Evolutionary conservation across 2,329 filamentous ascomycete genomes (phyloP), one percentile per base, ranked within the genome.

Genomic region (Scorias spongiosa): DNA sequence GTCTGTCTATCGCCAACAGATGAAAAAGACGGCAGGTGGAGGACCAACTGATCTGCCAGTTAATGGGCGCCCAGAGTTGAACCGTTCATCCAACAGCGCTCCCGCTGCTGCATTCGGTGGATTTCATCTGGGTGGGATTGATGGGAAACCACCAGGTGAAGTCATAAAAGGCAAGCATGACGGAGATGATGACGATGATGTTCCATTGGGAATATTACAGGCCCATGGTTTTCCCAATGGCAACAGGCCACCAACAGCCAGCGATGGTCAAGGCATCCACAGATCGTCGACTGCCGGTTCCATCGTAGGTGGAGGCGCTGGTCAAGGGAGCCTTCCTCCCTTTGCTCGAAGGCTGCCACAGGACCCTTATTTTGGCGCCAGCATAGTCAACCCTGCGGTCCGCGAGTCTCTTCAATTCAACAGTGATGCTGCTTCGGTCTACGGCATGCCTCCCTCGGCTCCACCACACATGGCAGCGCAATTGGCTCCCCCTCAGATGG

Each of bases 11-110:
- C 77, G 87, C 46, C 87, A 94, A 61, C 84, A 91, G 63, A 94
- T 93, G 87, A 93, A 89, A 83, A 93, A 93, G 64, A 82, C 91
- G 28, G 93, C 86, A 1, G 87, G 87, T 40, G 84, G 89, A 53
- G 66, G 77, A 17, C 61, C 71, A 4, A 62, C 70, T 10, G 64
- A 66, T 37, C 52, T 63, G 10, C 61, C 70, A 2, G 53, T 51
- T 26, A 47, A 49, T 11, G 57, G 66, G 10, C 74, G 77, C n/a
- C 71, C 75, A 11, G 66, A 67, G 41, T 61, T 80, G 48, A 68
- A 72, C 14, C 66, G 71, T 29, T 76, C 75, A 4, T 65, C 62
- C 44, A 32, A 44, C n/a, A 57, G 49, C 40, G 48, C 53, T 20
- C 51, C 56, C 9, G 29, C 44, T 18, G 45, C 44, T 18, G 45